Percentiles rank a stretch among this genome's conserved stretches.
Evolutionary conservation across 2,329 filamentous ascomycete species (phyloP).

Genomic region (Colletotrichum cordylinicola): DNA sequence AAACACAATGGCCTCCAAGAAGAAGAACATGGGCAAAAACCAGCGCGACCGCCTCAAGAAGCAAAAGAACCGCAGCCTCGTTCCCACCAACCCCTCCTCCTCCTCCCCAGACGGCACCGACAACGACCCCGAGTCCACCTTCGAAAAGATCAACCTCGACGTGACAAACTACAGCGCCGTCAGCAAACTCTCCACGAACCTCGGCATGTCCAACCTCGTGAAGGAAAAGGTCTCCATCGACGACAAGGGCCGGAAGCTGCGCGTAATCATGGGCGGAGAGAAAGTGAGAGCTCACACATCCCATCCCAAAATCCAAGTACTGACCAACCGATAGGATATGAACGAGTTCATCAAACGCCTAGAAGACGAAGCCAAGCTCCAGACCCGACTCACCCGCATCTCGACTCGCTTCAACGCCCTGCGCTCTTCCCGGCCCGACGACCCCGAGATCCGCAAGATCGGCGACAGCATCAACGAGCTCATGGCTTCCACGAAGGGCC

Average conservation of each 20-base stretch:
- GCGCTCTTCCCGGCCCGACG: background rate
- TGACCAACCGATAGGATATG: background rate
- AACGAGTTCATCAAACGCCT: background rate
- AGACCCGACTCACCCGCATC: background rate
- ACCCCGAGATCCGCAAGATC: background rate
- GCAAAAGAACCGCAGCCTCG: background rate
- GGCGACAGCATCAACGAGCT: background rate
- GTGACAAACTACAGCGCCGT: background rate
- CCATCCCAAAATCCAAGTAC: accelerated
- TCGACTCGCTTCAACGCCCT: background rate
- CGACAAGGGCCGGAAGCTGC: background rate
- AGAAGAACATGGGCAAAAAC: background rate
- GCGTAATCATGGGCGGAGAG: background rate
- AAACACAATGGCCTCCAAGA: background rate
- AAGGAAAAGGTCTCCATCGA: background rate
- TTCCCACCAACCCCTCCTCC: background rate
- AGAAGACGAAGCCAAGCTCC: background rate
- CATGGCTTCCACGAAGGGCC: accelerated
- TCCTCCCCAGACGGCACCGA: background rate
- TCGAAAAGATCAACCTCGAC: background rate
- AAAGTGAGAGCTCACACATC: background rate
- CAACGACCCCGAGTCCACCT: background rate
- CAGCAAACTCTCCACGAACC: background rate
- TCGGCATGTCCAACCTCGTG: background rate
- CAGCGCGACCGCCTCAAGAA: background rate